Percentiles rank a stretch among this genome's conserved stretches.
Conservation (phyloP, 176 grass and related monocot genomes). For the Lolium perenne region DNA sequence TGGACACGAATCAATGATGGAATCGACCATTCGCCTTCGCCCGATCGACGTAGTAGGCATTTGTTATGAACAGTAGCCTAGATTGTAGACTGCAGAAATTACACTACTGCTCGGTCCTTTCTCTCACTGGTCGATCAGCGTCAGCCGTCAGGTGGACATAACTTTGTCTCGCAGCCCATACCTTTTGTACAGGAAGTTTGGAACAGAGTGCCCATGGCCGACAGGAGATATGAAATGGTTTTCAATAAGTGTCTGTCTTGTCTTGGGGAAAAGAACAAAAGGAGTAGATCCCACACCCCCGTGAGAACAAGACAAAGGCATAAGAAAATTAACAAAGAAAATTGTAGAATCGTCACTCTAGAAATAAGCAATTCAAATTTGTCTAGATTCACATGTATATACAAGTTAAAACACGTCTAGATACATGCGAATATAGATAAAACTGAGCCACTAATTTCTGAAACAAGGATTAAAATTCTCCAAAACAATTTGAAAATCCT, state of each 20-base stretch:
- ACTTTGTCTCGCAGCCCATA: not conserved
- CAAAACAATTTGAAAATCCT: too few species aligned
- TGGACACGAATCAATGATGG: not conserved
- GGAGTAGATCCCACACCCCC: not conserved
- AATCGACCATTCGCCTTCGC: not conserved
- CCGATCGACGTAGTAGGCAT: not conserved
- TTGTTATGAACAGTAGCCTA: not conserved
- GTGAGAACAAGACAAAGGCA: not conserved
- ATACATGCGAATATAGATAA: too few species aligned
- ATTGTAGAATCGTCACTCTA: not conserved
- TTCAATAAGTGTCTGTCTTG: slow-evolving; percentile 33
- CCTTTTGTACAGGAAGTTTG: not conserved
- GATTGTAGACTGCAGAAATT: not conserved
- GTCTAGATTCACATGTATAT: too few species aligned
- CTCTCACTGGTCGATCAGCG: slow-evolving; percentile 1
- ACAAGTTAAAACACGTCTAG: too few species aligned
- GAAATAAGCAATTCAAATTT: too few species aligned
- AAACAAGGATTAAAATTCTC: not conserved
- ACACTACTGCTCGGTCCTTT: slow-evolving; percentile 22
- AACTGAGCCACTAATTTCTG: too few species aligned
- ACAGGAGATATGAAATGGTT: not conserved
- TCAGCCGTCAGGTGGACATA: not conserved
- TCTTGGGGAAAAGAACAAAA: not conserved
- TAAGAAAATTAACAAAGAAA: not conserved
- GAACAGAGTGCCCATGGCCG: not conserved